Evolutionary conservation across 2,329 filamentous ascomycete species (phyloP).

Genomic region (Trichophyton verrucosum): DNA sequence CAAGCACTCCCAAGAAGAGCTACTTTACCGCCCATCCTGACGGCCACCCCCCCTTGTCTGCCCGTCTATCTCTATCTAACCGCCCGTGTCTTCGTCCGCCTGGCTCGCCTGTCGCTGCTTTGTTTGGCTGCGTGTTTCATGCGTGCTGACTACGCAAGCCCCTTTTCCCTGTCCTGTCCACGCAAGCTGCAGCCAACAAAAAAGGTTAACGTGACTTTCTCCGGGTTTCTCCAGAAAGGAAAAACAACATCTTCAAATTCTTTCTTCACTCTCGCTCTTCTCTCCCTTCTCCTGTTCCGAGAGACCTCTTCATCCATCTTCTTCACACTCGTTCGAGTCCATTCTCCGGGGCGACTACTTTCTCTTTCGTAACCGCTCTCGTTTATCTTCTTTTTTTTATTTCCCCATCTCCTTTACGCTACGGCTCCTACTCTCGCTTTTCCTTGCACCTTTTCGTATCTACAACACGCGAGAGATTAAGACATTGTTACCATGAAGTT

Average conservation of each 20-base stretch:
- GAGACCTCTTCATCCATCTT: neutral
- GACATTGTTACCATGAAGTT: constrained; percentile 40
- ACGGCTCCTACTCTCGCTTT: constrained; percentile 4
- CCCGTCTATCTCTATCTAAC: neutral
- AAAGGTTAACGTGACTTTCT: no score
- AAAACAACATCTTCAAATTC: neutral
- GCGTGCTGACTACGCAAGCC: no score
- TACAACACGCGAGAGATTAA: neutral
- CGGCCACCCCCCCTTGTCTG: no score
- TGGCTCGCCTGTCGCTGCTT: neutral
- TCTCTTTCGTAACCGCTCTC: constrained; percentile 3
- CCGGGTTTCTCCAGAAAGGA: no score
- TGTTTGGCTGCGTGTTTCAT: neutral
- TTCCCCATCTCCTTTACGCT: neutral
- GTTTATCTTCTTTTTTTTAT: neutral
- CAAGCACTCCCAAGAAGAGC: no score
- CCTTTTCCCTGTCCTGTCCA: no score
- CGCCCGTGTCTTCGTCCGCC: no score
- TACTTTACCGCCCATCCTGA: no score
- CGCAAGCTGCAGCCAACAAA: no score
- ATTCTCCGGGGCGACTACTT: neutral
- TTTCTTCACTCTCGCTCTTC: neutral
- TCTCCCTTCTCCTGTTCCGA: neutral
- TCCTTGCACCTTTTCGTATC: constrained; percentile 7
- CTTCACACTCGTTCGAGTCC: neutral